These are phyloP conservation scores for Monascus ruber DNA, from an alignment of 2,329 filamentous ascomycete genomes.

Conservation along the genomic window DNA sequence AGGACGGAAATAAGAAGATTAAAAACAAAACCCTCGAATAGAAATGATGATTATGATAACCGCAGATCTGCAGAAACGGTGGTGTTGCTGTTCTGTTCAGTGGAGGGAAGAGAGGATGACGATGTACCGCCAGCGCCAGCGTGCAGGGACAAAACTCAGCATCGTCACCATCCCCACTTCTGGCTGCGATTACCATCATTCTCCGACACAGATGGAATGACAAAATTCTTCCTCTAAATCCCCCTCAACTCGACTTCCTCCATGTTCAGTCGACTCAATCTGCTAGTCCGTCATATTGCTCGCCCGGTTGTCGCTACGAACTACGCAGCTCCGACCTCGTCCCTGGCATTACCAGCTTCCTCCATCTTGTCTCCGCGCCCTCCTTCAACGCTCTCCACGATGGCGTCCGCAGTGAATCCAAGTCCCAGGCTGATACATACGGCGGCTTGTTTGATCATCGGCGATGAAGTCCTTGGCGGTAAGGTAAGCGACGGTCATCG, in stretches of 20 bases:
- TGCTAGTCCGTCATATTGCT: constrained; percentile 61
- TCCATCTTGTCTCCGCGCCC: constrained; percentile 7
- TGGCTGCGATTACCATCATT: too few relatives aligned
- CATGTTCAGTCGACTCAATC: constrained; percentile 70
- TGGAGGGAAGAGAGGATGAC: too few relatives aligned
- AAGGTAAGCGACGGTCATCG: constrained; percentile 53
- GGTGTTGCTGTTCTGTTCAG: too few relatives aligned
- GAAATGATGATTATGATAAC: too few relatives aligned
- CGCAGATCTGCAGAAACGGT: too few relatives aligned
- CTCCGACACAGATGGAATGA: too few relatives aligned
- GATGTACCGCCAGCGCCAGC: too few relatives aligned
- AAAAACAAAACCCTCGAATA: too few relatives aligned
- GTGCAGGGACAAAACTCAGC: too few relatives aligned
- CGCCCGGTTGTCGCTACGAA: constrained; percentile 43
- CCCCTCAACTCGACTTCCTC: constrained; percentile 3
- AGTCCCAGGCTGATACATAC: constrained; percentile 61
- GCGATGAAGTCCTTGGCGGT: constrained; percentile 90
- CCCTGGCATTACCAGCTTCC: constrained; percentile 17
- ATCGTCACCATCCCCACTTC: too few relatives aligned
- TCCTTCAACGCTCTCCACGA: constrained; percentile 13
- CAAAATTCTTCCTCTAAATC: too few relatives aligned
- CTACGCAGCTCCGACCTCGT: constrained; percentile 39
- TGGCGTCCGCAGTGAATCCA: constrained; percentile 33
- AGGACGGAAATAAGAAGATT: too few relatives aligned
- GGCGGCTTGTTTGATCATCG: constrained; percentile 86